Evolutionary conservation across 1,139 yeast genomes (phyloP), one percentile per base, ranked within the genome.

Genomic region (Yamadazyma buinensis): DNA sequence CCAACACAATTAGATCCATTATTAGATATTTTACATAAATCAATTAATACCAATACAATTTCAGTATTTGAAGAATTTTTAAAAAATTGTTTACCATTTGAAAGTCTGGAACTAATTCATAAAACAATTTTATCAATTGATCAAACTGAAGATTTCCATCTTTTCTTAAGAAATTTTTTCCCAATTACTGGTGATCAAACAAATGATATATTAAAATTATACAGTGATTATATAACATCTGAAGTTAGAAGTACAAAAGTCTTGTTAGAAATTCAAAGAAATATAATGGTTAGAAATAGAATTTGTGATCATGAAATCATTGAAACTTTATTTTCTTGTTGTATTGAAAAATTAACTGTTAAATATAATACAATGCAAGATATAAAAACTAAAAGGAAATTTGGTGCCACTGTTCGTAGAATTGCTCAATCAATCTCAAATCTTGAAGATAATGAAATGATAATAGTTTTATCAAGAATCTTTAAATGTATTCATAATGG

Each of bases 361-460:
- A 11, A 11, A 1, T 26, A 28, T 5, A 29, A 29, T 14, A 12
- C 13, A 14, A 22, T 32, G n/a, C 25, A 23, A 1, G 26, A 15
- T 15, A 10, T 15, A 1, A 54, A 58, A 28, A 52, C 41, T 24
- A 23, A 28, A 11, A 51, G 49, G 3, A 44, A 43, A 20, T 56
- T 60, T 33, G 64, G 56, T 40, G 53, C 54, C 34, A 38, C 53
- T 2, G 35, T 64, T 6, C 41, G 66, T 26, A 51, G 61, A 4
- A 33, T 61, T 15, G 62, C 57, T 1, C 67, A 63, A 38, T 41
- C 58, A n/a, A 28, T 64, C 7, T 57, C 69, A 1, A 39, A 50
- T n/a, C 36, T 59, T 8, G 42, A 47, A 3, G 37, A 53, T 1
- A 36, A 40, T 1, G 42, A 49, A 17, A 35, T 48, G 2, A 9